phyloP scores from a whole-genome alignment of 805 yeast species.

The Teunomyces cretensis region DNA sequence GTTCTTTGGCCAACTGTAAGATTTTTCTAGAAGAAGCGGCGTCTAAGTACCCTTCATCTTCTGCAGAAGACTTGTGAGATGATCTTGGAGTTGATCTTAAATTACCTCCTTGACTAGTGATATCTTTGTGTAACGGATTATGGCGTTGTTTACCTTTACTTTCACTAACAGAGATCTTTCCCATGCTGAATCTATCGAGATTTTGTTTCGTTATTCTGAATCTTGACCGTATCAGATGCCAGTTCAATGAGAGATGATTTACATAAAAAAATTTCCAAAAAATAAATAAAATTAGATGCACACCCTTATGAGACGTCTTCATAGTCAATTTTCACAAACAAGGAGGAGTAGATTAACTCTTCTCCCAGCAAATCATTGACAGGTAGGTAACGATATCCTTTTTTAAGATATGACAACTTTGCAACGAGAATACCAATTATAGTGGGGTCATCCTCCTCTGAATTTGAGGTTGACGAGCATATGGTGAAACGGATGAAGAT shows the following conservation, averaged over 20 bases:
- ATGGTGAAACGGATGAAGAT: constrained; percentile 52
- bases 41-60: constrained; percentile 59
- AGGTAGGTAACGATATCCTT: constrained; percentile 83
- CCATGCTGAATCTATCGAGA: constrained; percentile 45
- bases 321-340: constrained; percentile 39
- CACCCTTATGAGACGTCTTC: neutral
- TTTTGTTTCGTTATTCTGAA: neutral
- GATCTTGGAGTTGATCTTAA: constrained; percentile 48
- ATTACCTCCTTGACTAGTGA: constrained; percentile 72
- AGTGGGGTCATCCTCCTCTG: constrained; percentile 16
- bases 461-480: constrained; percentile 4
- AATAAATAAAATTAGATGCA: constrained; percentile 3
- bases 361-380: constrained; percentile 80
- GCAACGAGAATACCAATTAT: constrained; percentile 59
- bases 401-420: constrained; percentile 60
- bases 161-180: constrained; percentile 56
- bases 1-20: constrained; percentile 85
- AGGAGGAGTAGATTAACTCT: constrained; percentile 53
- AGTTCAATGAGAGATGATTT: constrained; percentile 7
- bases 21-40: constrained; percentile 82
- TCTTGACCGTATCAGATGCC: neutral
- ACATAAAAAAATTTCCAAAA: constrained; percentile 4
- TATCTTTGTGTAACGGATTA: constrained; percentile 76
- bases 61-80: constrained; percentile 23
- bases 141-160: constrained; percentile 64